Evolutionary conservation across 257 asterid genomes (phyloP).

Genomic region (Prunella vulgaris): DNA sequence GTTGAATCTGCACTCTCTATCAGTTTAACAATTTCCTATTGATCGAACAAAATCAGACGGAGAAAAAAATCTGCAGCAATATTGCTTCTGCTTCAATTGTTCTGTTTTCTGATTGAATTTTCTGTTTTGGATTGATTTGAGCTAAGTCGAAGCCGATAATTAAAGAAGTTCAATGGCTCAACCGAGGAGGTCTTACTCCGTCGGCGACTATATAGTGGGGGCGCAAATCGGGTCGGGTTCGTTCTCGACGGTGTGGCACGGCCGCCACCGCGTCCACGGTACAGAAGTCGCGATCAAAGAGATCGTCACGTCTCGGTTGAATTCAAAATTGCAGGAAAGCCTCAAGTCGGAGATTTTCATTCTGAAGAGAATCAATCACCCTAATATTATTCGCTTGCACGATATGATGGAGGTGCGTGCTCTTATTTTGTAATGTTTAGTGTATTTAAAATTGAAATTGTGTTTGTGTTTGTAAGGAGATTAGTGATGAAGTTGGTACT

Average conservation of each 20-base stretch:
- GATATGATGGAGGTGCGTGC: slow-evolving; percentile 85
- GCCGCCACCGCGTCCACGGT: slow-evolving; percentile 72
- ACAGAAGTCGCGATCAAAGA: slow-evolving; percentile 93
- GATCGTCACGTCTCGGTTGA: slow-evolving; percentile 55
- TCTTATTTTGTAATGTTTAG: background rate
- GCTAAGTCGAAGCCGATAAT: slow-evolving; percentile 16
- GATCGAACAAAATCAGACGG: background rate
- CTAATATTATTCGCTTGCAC: slow-evolving; percentile 83
- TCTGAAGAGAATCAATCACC: slow-evolving; percentile 77
- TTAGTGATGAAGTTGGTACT: background rate
- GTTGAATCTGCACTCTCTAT: background rate
- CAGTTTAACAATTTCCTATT: background rate
- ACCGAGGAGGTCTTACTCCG: slow-evolving; percentile 41
- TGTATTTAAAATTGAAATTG: background rate
- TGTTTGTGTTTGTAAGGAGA: background rate
- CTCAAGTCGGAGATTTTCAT: slow-evolving; percentile 85
- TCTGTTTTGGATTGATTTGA: background rate
- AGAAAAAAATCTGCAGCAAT: no score
- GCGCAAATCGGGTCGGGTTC: slow-evolving; percentile 80
- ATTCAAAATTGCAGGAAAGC: slow-evolving; percentile 64
- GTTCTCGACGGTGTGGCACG: slow-evolving; percentile 96
- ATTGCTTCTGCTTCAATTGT: background rate
- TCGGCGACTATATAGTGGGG: slow-evolving; percentile 80
- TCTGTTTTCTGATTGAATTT: no score
- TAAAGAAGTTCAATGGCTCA: slow-evolving; percentile 47